A percentile compares a stretch with the other conserved stretches of the same genome.
Conservation (phyloP, 352 stramenopile genomes). For the Globisporangium camurandrum region DNA sequence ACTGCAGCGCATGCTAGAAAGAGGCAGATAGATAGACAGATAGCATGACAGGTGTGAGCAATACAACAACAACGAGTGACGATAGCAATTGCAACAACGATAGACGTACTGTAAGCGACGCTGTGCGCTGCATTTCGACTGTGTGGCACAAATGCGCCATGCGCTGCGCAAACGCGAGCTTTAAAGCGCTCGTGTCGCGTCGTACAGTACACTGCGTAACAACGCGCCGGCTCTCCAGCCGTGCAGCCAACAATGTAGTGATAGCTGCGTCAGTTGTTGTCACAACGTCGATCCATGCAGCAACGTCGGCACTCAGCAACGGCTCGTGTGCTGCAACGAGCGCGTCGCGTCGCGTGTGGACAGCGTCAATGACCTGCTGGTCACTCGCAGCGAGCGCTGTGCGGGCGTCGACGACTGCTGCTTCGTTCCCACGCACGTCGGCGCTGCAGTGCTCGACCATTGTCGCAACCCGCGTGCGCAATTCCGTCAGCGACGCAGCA, state of each 20-base stretch:
- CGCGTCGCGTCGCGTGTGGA: constrained; percentile 21
- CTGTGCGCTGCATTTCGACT: constrained; percentile 15
- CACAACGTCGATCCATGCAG: constrained; percentile 26
- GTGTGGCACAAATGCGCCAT: constrained; percentile 22
- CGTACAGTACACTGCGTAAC: constrained; percentile 21
- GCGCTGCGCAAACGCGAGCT: constrained; percentile 26
- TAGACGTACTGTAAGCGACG: constrained; percentile 9
- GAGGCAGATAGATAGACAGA: neutral
- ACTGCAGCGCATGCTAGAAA: constrained; percentile 13
- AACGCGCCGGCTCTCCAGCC: constrained; percentile 10
- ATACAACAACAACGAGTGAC: neutral
- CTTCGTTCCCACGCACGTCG: constrained; percentile 21
- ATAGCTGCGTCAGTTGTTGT: constrained; percentile 28
- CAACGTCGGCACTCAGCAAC: constrained; percentile 22
- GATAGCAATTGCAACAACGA: neutral
- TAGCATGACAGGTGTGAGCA: neutral
- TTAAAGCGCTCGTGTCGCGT: constrained; percentile 17
- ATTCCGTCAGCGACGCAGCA: constrained; percentile 14
- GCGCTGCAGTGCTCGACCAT: constrained; percentile 12
- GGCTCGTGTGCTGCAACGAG: constrained; percentile 21
- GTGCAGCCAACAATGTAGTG: constrained; percentile 17
- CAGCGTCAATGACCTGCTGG: constrained; percentile 25
- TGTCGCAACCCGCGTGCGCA: constrained; percentile 17
- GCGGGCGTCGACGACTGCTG: constrained; percentile 16
- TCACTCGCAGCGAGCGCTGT: constrained; percentile 21